phyloP scores from a whole-genome alignment of 306 rosid species.

The Medicago lupulina region DNA sequence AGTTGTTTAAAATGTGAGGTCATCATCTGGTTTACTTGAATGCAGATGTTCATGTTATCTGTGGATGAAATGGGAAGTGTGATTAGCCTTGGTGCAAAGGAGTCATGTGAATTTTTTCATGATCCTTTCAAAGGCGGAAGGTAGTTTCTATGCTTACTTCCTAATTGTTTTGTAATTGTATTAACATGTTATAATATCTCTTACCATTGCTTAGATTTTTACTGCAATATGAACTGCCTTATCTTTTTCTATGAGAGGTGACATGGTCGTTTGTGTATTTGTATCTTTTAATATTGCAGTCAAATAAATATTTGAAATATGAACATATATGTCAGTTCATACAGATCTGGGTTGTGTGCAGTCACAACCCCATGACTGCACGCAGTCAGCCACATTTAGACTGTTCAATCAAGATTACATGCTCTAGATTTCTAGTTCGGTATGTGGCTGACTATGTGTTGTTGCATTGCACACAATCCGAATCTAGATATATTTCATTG shows the following conservation, averaged over 20 bases:
- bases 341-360: background rate
- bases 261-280: background rate
- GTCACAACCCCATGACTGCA: too few species aligned
- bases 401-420: too few species aligned
- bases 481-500: background rate
- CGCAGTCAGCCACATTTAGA: too few species aligned
- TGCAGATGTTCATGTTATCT: slow-evolving; percentile 62
- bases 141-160: slow-evolving; percentile 47
- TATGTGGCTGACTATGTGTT: too few species aligned
- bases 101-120: slow-evolving; percentile 76
- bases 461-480: too few species aligned
- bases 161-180: slow-evolving; percentile 3
- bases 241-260: background rate
- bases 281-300: background rate
- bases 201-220: slow-evolving; percentile 27
- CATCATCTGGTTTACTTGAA: slow-evolving; percentile 44
- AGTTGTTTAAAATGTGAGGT: slow-evolving; percentile 14
- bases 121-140: slow-evolving; percentile 76
- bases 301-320: background rate
- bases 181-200: background rate
- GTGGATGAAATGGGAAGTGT: slow-evolving; percentile 84
- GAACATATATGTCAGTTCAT: background rate
- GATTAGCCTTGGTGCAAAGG: slow-evolving; percentile 72
- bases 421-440: too few species aligned
- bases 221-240: slow-evolving; percentile 1